Percentiles rank a stretch among this genome's conserved stretches.
Evolutionary conservation across 208 protist species (phyloP).

Genomic region (Wallacemonas sp.): DNA sequence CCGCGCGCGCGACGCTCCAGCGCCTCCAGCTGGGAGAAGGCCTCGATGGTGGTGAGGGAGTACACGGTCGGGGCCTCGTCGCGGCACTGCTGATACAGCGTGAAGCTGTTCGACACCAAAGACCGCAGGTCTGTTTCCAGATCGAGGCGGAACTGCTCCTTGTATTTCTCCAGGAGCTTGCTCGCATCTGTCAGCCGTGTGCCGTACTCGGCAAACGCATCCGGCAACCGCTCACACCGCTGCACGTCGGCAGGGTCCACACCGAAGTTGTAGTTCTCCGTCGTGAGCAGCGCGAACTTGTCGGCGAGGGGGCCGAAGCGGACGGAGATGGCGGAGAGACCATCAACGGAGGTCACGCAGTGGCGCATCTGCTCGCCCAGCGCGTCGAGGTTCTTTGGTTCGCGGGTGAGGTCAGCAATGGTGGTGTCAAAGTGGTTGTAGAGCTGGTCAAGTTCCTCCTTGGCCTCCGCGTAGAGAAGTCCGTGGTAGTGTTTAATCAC

Average conservation of each 20-base stretch:
- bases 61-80: slow-evolving; percentile 85
- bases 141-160: slow-evolving; percentile 94
- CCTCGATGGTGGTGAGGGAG: slow-evolving; percentile 62
- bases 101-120: slow-evolving; percentile 78
- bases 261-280: slow-evolving; percentile 83
- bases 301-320: slow-evolving; percentile 94
- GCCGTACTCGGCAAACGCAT: slow-evolving; percentile 90
- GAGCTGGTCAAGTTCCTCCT: slow-evolving; percentile 89
- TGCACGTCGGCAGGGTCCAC: slow-evolving; percentile 80
- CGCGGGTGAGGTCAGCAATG: slow-evolving; percentile 65
- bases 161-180: slow-evolving; percentile 92
- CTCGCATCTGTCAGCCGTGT: slow-evolving; percentile 74
- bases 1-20: slow-evolving; percentile 72
- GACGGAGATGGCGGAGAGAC: slow-evolving; percentile 77
- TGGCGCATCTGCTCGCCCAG: slow-evolving; percentile 91
- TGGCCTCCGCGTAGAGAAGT: slow-evolving; percentile 94
- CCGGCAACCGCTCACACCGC: slow-evolving; percentile 84
- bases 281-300: slow-evolving; percentile 94
- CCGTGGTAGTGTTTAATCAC: slow-evolving; percentile 96
- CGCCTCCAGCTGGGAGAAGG: slow-evolving; percentile 79
- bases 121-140: slow-evolving; percentile 90
- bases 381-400: slow-evolving; percentile 94
- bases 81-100: slow-evolving; percentile 82
- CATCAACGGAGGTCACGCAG: slow-evolving; percentile 76
- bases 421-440: slow-evolving; percentile 89